These are phyloP conservation scores for Vitis hybrid DNA, from an alignment of 177 flowering plant species.

Conservation along the genomic window DNA sequence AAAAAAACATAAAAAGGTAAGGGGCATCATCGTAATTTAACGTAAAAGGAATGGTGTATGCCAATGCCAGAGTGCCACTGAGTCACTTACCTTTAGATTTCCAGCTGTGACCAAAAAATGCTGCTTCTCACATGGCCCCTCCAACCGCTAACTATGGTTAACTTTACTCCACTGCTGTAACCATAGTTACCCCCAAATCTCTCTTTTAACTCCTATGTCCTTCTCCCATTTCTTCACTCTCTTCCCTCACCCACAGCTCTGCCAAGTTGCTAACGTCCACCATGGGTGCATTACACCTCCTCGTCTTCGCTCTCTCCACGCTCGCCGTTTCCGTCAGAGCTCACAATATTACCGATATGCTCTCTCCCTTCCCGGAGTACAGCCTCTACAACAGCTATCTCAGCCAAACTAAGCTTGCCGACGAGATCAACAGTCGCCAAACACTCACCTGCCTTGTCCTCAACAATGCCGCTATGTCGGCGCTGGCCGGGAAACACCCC, in stretches of 20 bases:
- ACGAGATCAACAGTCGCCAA: conserved; percentile 82
- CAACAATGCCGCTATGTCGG: conserved; percentile 58
- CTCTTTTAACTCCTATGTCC: background rate
- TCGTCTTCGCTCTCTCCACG: conserved; percentile 13
- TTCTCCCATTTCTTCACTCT: conserved; percentile 1
- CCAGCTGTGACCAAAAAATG: conserved; percentile 20
- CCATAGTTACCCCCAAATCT: conserved; percentile 5
- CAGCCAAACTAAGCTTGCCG: conserved; percentile 68
- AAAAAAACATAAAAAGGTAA: background rate
- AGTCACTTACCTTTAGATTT: background rate
- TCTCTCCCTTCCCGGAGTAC: conserved; percentile 62
- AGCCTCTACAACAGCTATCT: conserved; percentile 59
- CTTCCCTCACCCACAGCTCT: background rate
- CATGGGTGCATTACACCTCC: conserved; percentile 19
- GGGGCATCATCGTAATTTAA: background rate
- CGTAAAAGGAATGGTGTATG: background rate
- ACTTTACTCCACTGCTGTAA: background rate
- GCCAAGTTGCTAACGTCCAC: background rate
- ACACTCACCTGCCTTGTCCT: conserved; percentile 82
- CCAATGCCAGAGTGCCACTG: background rate
- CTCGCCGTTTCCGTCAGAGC: conserved; percentile 29
- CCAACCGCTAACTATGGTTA: conserved; percentile 13
- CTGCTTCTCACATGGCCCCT: background rate
- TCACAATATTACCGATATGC: conserved; percentile 82
- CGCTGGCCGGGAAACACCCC: conserved; percentile 56